Evolutionary conservation across 768 basidiomycete species (phyloP).

Genomic region (Sarcomyxa edulis): DNA sequence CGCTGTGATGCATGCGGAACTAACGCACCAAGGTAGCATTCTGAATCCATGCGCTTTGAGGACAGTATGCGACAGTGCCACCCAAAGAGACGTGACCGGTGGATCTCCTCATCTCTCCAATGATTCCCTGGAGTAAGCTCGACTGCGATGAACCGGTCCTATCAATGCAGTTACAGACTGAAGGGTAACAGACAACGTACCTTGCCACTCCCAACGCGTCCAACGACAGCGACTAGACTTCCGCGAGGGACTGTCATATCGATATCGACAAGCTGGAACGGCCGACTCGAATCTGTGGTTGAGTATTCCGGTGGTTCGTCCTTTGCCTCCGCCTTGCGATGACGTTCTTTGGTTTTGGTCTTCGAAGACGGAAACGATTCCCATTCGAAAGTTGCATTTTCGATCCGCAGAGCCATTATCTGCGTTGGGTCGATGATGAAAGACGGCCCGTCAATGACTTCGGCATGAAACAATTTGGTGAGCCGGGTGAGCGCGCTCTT

Average conservation of each 20-base stretch:
- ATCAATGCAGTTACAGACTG: no score
- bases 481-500: constrained; percentile 54
- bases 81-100: constrained; percentile 53
- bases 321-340: neutral
- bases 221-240: constrained; percentile 56
- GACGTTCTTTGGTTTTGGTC: neutral
- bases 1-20: neutral
- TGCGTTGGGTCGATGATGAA: constrained; percentile 39
- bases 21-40: constrained; percentile 53
- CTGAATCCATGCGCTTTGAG: constrained; percentile 75
- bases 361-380: constrained; percentile 25
- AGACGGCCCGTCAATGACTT: constrained; percentile 36
- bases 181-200: constrained; percentile 29
- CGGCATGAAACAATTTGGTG: constrained; percentile 46
- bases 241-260: constrained; percentile 51
- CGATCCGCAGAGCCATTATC: constrained; percentile 41
- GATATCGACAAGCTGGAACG: constrained; percentile 49
- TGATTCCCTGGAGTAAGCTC: constrained; percentile 53
- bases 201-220: constrained; percentile 67
- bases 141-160: constrained; percentile 34
- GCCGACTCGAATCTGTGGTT: constrained; percentile 16
- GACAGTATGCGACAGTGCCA: constrained; percentile 61
- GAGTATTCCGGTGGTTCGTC: constrained; percentile 12
- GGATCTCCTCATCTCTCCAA: constrained; percentile 63
- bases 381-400: constrained; percentile 61